Base-by-base conservation (phyloP, 2,329 filamentous ascomycete genomes). In the Aspergillus amoenus region DNA sequence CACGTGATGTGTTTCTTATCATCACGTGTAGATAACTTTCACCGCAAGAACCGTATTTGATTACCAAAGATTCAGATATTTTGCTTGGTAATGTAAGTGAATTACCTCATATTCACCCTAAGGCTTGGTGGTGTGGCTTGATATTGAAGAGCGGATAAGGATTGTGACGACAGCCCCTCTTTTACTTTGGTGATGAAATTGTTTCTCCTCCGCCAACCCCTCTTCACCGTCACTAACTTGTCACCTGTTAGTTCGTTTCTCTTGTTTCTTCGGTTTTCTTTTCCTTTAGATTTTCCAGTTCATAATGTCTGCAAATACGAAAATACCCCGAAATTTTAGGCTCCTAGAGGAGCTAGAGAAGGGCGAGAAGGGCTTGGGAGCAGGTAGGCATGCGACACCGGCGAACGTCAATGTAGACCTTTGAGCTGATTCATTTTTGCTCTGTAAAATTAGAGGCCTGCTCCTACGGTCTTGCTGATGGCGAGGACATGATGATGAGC, bases 271-370 rank as follows among this genome's bases (percentile, higher is more conserved):
- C n/a, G 11, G 5, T 34, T n/a, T 15, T 17, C 39, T 24, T 37
- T 9, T 22, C 21, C 22, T 42, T 42, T 37, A 44, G 11, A 37
- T 3, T 21, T 51, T 13, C 15, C 39, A 4, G 40, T 42, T 40
- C 57, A 68, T 24, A 51, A 87, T 87, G 84, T 75, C 80, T 56
- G 87, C 89, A 58, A 91, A 95, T 57, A 87, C 89, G 58, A 91
- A 95, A 77, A 85, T 99, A 57, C 94, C 94, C 61, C 86, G 94
- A 74, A 97, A 97, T 81, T 99, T 99, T 76, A 88, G 93, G 72
- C 85, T 99, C 65, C 83, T 99, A 56, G 94, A 97, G 76, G 94
- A 99, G 86, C 84, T 99, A 18, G 94, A 99, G 81, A 97, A 97
- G 81, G 94, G 94, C 71, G 94, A 99, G 81, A 99, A 99, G 79